Evolutionary conservation across 805 yeast species (phyloP), one percentile per base, ranked within the genome.

Genomic region (Hanseniaspora vineae): DNA sequence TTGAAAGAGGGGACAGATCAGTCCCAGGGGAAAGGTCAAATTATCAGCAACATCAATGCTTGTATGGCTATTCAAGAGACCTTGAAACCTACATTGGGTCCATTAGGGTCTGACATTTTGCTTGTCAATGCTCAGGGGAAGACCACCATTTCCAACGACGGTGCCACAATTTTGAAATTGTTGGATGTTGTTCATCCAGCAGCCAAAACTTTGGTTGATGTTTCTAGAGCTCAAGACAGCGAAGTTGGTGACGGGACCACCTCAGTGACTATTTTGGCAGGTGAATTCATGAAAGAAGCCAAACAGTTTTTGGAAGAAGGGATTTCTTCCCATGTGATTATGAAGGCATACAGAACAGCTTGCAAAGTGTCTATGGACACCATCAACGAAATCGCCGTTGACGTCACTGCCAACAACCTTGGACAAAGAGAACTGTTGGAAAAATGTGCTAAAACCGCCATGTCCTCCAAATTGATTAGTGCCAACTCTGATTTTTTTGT

Each of bases 161-260:
- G 98, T 55, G 98, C 98, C 39, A 92, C 99, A 2, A 90, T 92
- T 57, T 71, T 92, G 63, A 86, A 83, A 62, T 72, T 92, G 49
- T 69, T 92, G 55, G 98, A 92, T 60, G 94, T 92, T 48, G 96
- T 92, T 23, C 98, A 92, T 60, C 98, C 99, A 10, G 98, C 99
- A 11, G 98, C 98, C 12, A 88, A 87, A 65, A 89, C 90, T 51
- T 70, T 90, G 55, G 98, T 90, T 47, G 95, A 90, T 62, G 84
- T 90, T 49, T 84, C 96, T 15, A 82, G 94, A 63, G 88, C 95
- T 2, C 98, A 90, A 69, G 98, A 90, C 64, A 95, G 94, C 51
- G 97, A 90, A 66, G 96, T 92, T 54, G 98, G 98, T 51, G 98
- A 90, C 67, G 98, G 98, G 55, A 90, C 98, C 42, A 90, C 98